These are phyloP conservation scores for Carex parvula DNA, from an alignment of 176 grass and related monocot genomes.

Conservation along the genomic window DNA sequence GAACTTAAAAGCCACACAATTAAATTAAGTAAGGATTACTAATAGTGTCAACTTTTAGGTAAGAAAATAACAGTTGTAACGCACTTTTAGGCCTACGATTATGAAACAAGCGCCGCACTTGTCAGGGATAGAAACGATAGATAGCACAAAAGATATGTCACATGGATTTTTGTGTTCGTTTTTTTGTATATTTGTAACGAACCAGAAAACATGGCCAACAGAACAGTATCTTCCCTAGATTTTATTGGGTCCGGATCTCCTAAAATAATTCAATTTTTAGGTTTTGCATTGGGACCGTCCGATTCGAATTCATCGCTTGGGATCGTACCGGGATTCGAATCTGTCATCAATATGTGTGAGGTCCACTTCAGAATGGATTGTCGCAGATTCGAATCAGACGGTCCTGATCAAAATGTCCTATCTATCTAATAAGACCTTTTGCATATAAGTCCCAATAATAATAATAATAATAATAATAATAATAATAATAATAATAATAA, in stretches of 20 bases:
- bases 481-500: background rate
- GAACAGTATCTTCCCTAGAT: background rate
- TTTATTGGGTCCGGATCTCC: background rate
- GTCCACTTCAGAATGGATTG: no score
- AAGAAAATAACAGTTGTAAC: background rate
- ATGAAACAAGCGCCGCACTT: background rate
- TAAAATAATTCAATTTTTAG: no score
- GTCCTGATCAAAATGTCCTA: background rate
- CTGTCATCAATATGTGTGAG: no score
- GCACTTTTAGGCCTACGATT: background rate
- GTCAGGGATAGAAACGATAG: background rate
- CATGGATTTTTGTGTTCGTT: background rate
- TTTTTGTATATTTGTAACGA: background rate
- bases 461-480: no score
- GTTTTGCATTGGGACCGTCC: no score
- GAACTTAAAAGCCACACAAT: background rate
- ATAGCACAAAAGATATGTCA: background rate
- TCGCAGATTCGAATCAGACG: no score
- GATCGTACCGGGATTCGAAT: no score
- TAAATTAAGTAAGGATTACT: background rate
- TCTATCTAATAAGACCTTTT: background rate
- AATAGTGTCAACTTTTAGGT: background rate
- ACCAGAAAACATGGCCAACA: background rate
- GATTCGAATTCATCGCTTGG: no score
- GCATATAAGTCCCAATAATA: background rate